phyloP scores from a whole-genome alignment of 306 rosid species.

The Abrus pulchellus region DNA sequence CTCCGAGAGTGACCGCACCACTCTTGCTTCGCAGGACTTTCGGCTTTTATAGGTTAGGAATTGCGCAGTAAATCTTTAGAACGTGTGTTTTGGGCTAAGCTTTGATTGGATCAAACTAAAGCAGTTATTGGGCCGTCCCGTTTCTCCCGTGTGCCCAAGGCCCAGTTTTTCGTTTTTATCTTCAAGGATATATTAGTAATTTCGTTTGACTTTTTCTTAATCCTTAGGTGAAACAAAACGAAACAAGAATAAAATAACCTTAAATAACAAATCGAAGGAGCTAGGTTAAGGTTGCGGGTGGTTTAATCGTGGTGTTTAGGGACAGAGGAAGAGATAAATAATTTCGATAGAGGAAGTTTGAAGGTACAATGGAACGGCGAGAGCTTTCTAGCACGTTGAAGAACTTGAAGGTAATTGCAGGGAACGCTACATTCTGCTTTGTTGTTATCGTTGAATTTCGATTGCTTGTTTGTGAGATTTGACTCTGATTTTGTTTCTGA shows the following conservation, averaged over 20 bases:
- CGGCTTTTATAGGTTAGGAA: conserved; percentile 41
- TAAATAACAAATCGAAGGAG: conserved; percentile 14
- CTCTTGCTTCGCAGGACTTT: not conserved
- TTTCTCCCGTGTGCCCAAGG: not conserved
- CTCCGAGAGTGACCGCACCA: not conserved
- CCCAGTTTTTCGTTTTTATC: not conserved
- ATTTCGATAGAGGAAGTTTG: not conserved
- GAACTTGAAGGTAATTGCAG: conserved; percentile 76
- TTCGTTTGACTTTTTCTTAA: not conserved
- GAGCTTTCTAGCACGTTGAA: conserved; percentile 79
- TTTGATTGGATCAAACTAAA: not conserved
- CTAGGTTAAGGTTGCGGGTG: conserved; percentile 45
- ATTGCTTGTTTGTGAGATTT: not conserved
- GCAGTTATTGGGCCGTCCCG: conserved; percentile 10
- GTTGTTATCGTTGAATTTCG: not conserved
- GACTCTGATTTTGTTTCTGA: conserved; percentile 4
- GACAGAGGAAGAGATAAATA: not conserved
- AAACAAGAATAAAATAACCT: not conserved
- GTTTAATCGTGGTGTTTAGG: not conserved
- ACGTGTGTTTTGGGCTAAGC: not conserved
- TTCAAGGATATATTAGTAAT: conserved; percentile 27
- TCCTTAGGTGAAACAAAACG: not conserved
- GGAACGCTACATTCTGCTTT: not conserved
- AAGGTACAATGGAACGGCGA: conserved; percentile 68
- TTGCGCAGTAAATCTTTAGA: too few relatives aligned